Evolutionary conservation across 495 filamentous ascomycete species (phyloP), one percentile per base, ranked within the genome.

Genomic region (Bryoglossum gracile): DNA sequence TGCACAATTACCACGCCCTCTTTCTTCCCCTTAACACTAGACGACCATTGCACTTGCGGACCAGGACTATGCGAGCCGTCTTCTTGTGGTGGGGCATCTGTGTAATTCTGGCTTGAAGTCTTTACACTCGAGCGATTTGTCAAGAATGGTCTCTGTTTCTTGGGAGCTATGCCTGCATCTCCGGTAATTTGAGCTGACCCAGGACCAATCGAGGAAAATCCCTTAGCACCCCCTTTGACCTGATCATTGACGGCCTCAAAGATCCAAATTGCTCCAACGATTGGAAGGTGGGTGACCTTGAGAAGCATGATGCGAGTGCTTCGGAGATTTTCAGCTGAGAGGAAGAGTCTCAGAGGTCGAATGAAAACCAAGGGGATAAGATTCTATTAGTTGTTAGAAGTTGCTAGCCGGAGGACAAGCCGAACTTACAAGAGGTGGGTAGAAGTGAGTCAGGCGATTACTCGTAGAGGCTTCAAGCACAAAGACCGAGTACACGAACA

Each of bases 321-420:
- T 30, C 89, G 83, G 33, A 94, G 73, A 36, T 77, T 74, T 51
- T 82, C 81, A 9, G 86, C 77, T 2, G 86, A 72, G 17, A 95
- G 57, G 51, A 90, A 76, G 19, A 95, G 68, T 51, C 90, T 77
- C 50, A 95, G 68, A 1, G 91, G 91, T 30, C 91, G 84, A 56
- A 95, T 82, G 51, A 89, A 76, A 35, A 87, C 68, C 38, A 95
- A 75, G 0, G 90, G 84, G 34, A 96, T 75, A 14, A 97, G 73
- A 64, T 96, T 95, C 83, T 86, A 59, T 37, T 52, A 30, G 30
- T 22, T 64, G 36, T 68, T 70, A 40, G 42, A 32, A 13, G 3
- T 17, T 24, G 22, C 4, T 4, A 42, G 8, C 16, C 13, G 13
- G 33, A 63, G 49, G 54, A 62, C 63, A 28, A 35, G 17, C 40